These are phyloP conservation scores for Backusella psychrophila DNA, from an alignment of 192 early-diverging fungal genomes.

Conservation along the genomic window DNA sequence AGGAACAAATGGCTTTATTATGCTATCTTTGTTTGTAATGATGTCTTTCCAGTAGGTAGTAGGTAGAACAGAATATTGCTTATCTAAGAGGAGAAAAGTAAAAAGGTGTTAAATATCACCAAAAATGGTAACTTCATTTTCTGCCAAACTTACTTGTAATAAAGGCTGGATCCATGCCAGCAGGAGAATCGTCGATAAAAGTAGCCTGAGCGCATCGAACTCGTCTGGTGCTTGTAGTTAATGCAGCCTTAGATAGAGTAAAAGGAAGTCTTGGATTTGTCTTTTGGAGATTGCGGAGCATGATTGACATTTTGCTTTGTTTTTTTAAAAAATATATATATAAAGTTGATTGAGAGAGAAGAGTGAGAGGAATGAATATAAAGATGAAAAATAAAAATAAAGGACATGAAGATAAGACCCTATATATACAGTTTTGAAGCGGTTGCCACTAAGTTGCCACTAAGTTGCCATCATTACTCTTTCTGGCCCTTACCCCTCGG, in stretches of 20 bases:
- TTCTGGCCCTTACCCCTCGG: constrained; percentile 7
- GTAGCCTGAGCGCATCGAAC: constrained; percentile 7
- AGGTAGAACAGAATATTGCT: constrained; percentile 39
- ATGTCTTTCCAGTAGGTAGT: constrained; percentile 43
- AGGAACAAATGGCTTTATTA: background rate
- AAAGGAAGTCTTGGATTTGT: background rate
- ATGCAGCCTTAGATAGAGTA: background rate
- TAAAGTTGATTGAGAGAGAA: background rate
- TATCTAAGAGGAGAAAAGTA: constrained; percentile 1
- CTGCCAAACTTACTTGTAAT: background rate
- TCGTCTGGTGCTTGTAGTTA: constrained; percentile 2
- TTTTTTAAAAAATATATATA: background rate
- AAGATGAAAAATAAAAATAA: background rate
- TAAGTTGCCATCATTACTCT: background rate
- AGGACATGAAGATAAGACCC: background rate
- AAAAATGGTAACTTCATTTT: background rate
- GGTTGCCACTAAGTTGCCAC: background rate
- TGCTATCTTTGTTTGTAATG: constrained; percentile 14
- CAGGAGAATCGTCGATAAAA: background rate
- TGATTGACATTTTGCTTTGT: background rate
- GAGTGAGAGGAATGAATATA: background rate
- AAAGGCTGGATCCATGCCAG: background rate
- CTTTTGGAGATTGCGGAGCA: constrained; percentile 6
- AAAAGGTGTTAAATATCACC: background rate
- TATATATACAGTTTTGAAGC: background rate